These are phyloP conservation scores for Neonectria neomacrospora DNA, from an alignment of 2,329 filamentous ascomycete species.

Conservation along the genomic window DNA sequence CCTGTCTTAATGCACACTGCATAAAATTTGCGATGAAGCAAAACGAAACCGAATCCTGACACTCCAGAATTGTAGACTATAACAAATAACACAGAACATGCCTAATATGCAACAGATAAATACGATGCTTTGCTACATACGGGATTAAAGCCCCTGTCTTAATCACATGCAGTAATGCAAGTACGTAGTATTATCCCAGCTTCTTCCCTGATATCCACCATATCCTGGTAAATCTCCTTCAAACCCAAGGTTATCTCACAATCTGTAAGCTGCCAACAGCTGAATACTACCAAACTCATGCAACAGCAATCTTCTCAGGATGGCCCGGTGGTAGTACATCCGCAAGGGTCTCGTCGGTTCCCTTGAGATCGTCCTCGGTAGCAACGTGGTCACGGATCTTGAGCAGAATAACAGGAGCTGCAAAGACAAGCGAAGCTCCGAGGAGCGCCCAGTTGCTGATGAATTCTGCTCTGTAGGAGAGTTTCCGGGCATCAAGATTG, in stretches of 20 bases:
- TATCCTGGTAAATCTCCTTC: not conserved
- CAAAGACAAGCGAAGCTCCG: conserved; percentile 77
- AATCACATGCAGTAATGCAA: not conserved
- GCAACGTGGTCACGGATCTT: conserved; percentile 85
- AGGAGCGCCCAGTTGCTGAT: conserved; percentile 79
- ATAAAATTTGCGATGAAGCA: not conserved
- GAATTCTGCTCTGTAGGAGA: conserved; percentile 77
- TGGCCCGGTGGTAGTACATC: conserved; percentile 66
- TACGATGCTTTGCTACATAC: not conserved
- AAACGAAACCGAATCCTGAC: not conserved
- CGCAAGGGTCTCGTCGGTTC: conserved; percentile 82
- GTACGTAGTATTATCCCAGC: too few species aligned
- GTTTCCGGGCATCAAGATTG: conserved; percentile 49
- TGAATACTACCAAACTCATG: not conserved
- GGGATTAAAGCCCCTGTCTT: not conserved
- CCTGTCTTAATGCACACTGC: rapidly evolving
- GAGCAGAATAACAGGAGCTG: conserved; percentile 80
- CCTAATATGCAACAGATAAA: not conserved
- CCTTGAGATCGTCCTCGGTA: conserved; percentile 83
- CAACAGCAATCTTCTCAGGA: conserved; percentile 28
- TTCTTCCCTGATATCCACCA: not conserved
- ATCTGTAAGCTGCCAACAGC: not conserved
- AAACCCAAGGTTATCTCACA: not conserved
- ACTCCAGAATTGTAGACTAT: too few species aligned
- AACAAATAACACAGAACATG: not conserved